Conservation (phyloP, 768 basidiomycete genomes). For the Lentinula sp. region DNA sequence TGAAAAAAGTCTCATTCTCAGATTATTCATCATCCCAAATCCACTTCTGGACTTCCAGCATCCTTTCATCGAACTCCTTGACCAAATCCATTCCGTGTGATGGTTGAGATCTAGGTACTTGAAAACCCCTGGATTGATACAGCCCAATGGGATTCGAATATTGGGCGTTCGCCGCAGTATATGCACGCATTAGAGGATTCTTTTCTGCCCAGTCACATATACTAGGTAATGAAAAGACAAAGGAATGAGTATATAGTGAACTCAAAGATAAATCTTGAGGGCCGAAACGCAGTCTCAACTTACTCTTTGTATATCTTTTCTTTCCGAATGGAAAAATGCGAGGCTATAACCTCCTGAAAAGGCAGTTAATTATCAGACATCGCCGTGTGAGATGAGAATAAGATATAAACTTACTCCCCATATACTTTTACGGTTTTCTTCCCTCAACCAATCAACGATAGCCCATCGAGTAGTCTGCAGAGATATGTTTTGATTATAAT, state of each 20-base stretch:
- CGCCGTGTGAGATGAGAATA: not conserved
- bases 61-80: constrained; percentile 30
- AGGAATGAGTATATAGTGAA: not conserved
- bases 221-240: constrained; percentile 13
- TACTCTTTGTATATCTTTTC: constrained; percentile 37
- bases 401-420: constrained; percentile 36
- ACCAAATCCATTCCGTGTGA: constrained; percentile 25
- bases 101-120: not conserved
- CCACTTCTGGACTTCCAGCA: constrained; percentile 10
- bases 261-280: not conserved
- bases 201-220: constrained; percentile 26
- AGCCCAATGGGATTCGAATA: not conserved
- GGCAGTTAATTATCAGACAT: not conserved
- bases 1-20: not conserved
- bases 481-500: constrained; percentile 38
- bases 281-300: constrained; percentile 10
- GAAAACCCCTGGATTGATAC: not conserved
- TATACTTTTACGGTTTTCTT: constrained; percentile 32
- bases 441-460: constrained; percentile 47
- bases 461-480: constrained; percentile 44
- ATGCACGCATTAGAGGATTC: constrained; percentile 22
- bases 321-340: constrained; percentile 38
- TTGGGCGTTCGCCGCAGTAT: not conserved
- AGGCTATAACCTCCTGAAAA: constrained; percentile 40
- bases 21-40: not conserved